Base-by-base conservation (phyloP, 106 monocot genomes). In the Dioscorea zingiberensis region DNA sequence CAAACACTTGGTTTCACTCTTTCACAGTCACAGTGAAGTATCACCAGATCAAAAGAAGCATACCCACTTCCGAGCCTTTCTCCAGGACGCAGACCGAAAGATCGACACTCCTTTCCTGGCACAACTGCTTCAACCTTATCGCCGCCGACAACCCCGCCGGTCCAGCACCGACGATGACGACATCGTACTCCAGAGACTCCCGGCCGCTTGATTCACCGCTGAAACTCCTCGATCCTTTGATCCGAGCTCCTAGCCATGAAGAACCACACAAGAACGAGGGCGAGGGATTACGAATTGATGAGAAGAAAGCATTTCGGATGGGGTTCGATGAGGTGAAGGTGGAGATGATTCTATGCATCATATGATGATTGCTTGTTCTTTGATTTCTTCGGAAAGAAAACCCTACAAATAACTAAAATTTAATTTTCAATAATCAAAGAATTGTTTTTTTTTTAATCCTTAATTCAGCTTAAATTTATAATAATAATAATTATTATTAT, bases 51-150 rank as follows among this genome's bases (percentile, higher is more conserved):
- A n/a, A 24, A 13, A 9, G 16, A 62, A 64, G 13, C 73, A 63
- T 68, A 90, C 94, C 94, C 3, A 94, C 87, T 94, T 94, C 94
- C 6, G 94, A 68, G 32, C 87, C 94, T 64, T 94, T 94, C 80
- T 90, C 90, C 25, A 94, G 54, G 21, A 94, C 90, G 68, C 90
- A 94, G 44, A 94, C 90, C 1, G 90, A 90, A 15, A 94, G 47
- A 60, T 94, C 80, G 16, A 70, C 21, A 64, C 76, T 82, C 46
- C 54, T 77, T 60, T 85, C 94, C 16, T 18, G 77, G 68, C 90
- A 94, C 27, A 94, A 22, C 82, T 90, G 94, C 85, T 90, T 94
- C 80, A 95, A 22, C 63, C 88, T 77, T 46, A 91, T 91, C 53
- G 88, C 88, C 19, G 87, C 95, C 53, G 91, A 85, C 57, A 83